Percentiles rank a stretch among this genome's conserved stretches.
Conservation (phyloP, 208 protist species). For the Phytomonas francai region DNA sequence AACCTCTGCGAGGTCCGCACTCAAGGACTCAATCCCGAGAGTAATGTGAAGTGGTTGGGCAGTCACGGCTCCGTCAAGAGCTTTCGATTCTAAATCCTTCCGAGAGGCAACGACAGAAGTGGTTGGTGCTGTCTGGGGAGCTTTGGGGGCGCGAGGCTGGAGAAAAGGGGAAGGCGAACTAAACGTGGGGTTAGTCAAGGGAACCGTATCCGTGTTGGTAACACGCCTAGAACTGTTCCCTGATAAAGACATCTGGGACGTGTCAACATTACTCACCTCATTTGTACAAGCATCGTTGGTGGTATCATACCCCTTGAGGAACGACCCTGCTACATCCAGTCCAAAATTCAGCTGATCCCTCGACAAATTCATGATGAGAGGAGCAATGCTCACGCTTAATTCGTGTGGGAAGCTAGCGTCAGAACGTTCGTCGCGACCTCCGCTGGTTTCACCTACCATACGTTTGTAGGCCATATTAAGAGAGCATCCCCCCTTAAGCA, state of each 20-base stretch:
- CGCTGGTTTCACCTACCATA: not conserved
- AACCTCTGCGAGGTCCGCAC: slow-evolving; percentile 28
- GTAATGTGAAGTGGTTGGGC: too few relatives aligned
- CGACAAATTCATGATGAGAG: slow-evolving; percentile 22
- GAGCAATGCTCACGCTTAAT: not conserved
- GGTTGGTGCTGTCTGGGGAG: too few relatives aligned
- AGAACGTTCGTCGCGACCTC: not conserved
- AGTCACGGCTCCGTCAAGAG: not conserved
- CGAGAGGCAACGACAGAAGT: too few relatives aligned
- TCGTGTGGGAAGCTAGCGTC: not conserved
- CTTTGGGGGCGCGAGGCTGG: too few relatives aligned
- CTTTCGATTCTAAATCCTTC: too few relatives aligned
- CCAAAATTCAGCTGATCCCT: slow-evolving; percentile 43
- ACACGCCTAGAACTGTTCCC: not conserved
- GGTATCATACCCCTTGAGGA: slow-evolving; percentile 17
- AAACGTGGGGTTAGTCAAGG: slow-evolving; percentile 4
- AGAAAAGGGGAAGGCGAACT: not conserved
- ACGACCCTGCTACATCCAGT: slow-evolving; percentile 57
- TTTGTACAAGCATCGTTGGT: not conserved
- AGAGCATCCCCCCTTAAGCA: not conserved
- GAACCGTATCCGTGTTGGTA: not conserved
- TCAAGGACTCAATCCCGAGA: slow-evolving; percentile 14
- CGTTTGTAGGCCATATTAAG: not conserved
- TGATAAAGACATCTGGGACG: not conserved
- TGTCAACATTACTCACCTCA: not conserved